Evolutionary conservation across 192 early-diverging fungal species (phyloP).

Genomic region (Gryganskiella cystojenkinii): DNA sequence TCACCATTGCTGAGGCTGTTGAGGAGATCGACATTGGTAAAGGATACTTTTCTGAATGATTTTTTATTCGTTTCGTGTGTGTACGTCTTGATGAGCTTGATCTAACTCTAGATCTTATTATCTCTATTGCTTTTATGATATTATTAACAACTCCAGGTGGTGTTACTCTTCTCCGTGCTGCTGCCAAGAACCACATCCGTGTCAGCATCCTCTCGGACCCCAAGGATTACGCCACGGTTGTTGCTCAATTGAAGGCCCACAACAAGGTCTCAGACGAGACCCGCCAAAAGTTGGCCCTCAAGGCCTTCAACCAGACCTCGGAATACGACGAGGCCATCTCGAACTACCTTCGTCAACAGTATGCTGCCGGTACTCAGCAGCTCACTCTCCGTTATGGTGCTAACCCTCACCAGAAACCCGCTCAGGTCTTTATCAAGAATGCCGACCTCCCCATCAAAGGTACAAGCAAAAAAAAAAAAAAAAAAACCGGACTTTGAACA

Average conservation of each 20-base stretch:
- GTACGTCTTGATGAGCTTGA: neutral
- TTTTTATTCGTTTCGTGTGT: too few species aligned
- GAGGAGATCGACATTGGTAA: constrained; percentile 98
- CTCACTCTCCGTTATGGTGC: constrained; percentile 95
- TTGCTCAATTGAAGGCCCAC: constrained; percentile 75
- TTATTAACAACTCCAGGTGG: too few species aligned
- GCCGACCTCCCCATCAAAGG: constrained; percentile 85
- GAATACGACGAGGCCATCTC: constrained; percentile 97
- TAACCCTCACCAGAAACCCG: constrained; percentile 99
- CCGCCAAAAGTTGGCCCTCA: constrained; percentile 83
- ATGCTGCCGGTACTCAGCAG: constrained; percentile 79
- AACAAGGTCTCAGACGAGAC: constrained; percentile 72
- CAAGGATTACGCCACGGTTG: constrained; percentile 84
- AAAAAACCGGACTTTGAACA: constrained; percentile 38
- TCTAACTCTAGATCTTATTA: neutral
- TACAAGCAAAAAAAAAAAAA: constrained; percentile 6
- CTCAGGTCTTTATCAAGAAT: constrained; percentile 88
- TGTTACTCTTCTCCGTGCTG: constrained; percentile 96
- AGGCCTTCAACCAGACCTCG: constrained; percentile 95
- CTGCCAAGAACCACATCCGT: constrained; percentile 98
- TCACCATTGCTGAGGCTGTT: constrained; percentile 94
- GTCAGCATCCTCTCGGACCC: constrained; percentile 95
- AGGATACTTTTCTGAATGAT: neutral
- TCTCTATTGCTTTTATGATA: neutral
- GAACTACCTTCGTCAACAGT: constrained; percentile 95